phyloP scores from a whole-genome alignment of 1,284 basidiomycete genomes.

The Ceratobasidium sp. region DNA sequence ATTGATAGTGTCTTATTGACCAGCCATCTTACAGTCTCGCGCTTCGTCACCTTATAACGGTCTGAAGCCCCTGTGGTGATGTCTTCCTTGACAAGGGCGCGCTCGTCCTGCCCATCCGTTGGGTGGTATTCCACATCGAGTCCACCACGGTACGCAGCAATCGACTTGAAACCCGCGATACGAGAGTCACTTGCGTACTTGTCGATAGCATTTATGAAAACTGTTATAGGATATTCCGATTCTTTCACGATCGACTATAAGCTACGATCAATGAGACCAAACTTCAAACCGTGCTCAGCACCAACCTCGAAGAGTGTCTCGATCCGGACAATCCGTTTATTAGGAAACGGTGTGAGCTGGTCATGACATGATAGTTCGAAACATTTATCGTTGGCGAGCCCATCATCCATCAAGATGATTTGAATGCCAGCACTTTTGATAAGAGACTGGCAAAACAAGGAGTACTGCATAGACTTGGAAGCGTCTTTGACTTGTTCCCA shows the following conservation, averaged over 20 bases:
- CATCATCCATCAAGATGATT: slow-evolving; percentile 76
- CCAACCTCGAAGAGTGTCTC: slow-evolving; percentile 55
- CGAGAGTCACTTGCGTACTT: slow-evolving; percentile 58
- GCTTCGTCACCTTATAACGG: slow-evolving; percentile 49
- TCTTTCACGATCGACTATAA: slow-evolving; percentile 62
- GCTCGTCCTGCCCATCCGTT: neutral
- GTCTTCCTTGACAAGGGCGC: neutral
- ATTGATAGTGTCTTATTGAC: slow-evolving; percentile 53
- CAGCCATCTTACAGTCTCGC: slow-evolving; percentile 58
- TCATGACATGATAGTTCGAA: slow-evolving; percentile 71
- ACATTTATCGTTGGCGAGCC: slow-evolving; percentile 65
- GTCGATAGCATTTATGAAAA: slow-evolving; percentile 55
- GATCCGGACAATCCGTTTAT: slow-evolving; percentile 71
- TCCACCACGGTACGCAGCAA: slow-evolving; percentile 78
- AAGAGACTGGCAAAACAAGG: slow-evolving; percentile 65
- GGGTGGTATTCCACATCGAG: slow-evolving; percentile 60
- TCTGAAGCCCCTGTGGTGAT: slow-evolving; percentile 48
- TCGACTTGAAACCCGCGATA: slow-evolving; percentile 78
- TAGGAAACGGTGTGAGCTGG: slow-evolving; percentile 62
- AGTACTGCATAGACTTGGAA: slow-evolving; percentile 61
- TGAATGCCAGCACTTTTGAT: slow-evolving; percentile 67
- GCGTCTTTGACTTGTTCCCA: slow-evolving; percentile 69
- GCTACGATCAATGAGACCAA: neutral
- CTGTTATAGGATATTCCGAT: slow-evolving; percentile 56
- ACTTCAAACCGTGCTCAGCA: neutral